Evolutionary conservation across 441 rosid genomes (phyloP).

Genomic region (Pelargonium fulgidum): DNA sequence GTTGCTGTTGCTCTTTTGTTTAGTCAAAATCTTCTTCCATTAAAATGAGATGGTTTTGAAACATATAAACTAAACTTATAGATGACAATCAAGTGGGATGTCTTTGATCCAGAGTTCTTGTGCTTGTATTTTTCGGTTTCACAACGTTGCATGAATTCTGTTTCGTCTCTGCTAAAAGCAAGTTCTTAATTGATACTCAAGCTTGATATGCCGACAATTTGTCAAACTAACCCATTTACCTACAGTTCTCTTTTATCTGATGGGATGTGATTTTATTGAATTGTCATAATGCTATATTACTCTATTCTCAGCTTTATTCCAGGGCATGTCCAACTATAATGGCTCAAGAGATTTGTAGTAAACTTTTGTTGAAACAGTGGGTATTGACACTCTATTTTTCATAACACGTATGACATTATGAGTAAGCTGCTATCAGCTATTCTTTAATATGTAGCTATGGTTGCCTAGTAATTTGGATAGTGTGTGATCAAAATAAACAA

Average conservation of each 20-base stretch:
- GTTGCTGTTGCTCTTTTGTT: background rate
- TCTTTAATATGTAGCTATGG: too few species aligned
- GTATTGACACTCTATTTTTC: too few species aligned
- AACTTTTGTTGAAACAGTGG: too few species aligned
- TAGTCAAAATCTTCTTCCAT: background rate
- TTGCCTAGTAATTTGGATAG: too few species aligned
- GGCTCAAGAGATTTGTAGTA: background rate
- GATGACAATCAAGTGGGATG: background rate
- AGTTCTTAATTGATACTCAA: background rate
- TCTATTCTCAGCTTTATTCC: constrained; percentile 7
- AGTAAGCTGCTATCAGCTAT: constrained; percentile 4
- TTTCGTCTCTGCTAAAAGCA: too few species aligned
- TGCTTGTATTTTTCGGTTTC: background rate
- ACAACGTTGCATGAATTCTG: background rate
- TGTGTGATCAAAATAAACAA: too few species aligned
- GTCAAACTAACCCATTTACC: background rate
- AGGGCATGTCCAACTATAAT: background rate
- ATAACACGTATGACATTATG: background rate
- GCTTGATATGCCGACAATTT: background rate
- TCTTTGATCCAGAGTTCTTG: background rate
- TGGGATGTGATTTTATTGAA: background rate
- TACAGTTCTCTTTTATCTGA: background rate
- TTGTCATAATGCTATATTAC: background rate
- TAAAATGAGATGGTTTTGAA: background rate
- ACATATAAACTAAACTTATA: too few species aligned